phyloP scores from a whole-genome alignment of 345 rosid genomes.

The Citrus hindsii region DNA sequence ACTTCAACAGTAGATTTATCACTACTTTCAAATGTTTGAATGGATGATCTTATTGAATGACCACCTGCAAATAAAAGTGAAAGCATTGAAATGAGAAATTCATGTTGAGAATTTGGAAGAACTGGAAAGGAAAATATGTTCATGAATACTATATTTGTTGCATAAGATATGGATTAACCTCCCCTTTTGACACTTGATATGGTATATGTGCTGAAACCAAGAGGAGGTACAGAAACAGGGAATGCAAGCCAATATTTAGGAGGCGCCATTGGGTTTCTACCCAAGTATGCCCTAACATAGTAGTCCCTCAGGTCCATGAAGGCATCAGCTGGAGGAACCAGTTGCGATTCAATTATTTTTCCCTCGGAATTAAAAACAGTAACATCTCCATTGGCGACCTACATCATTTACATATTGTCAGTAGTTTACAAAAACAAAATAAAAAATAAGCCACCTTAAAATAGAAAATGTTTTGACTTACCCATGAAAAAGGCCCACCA shows the following conservation, averaged over 20 bases:
- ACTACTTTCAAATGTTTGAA: slow-evolving; percentile 37
- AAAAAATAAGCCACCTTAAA: neutral
- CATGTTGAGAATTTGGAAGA: slow-evolving; percentile 8
- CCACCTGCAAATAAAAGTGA: slow-evolving; percentile 44
- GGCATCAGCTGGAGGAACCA: slow-evolving; percentile 69
- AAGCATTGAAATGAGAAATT: slow-evolving; percentile 1
- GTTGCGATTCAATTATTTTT: slow-evolving; percentile 75
- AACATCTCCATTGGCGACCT: slow-evolving; percentile 64
- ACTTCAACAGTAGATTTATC: slow-evolving; percentile 47
- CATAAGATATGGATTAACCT: slow-evolving; percentile 43
- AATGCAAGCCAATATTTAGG: slow-evolving; percentile 92
- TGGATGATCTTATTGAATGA: slow-evolving; percentile 45
- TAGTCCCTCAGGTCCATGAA: slow-evolving; percentile 51
- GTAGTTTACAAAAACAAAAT: neutral
- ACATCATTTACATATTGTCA: slow-evolving; percentile 22
- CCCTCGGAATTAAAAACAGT: slow-evolving; percentile 77
- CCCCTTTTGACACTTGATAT: slow-evolving; percentile 53
- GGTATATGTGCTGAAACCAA: slow-evolving; percentile 83
- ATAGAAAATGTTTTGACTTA: neutral
- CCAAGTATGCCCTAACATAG: slow-evolving; percentile 76
- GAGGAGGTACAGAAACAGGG: slow-evolving; percentile 74
- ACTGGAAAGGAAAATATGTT: slow-evolving; percentile 15
- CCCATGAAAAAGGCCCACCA: neutral
- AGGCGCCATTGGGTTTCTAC: slow-evolving; percentile 41
- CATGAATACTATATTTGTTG: slow-evolving; percentile 17